Evolutionary conservation across 1,139 yeast species (phyloP).

Genomic region (Suhomyces yuchorum): DNA sequence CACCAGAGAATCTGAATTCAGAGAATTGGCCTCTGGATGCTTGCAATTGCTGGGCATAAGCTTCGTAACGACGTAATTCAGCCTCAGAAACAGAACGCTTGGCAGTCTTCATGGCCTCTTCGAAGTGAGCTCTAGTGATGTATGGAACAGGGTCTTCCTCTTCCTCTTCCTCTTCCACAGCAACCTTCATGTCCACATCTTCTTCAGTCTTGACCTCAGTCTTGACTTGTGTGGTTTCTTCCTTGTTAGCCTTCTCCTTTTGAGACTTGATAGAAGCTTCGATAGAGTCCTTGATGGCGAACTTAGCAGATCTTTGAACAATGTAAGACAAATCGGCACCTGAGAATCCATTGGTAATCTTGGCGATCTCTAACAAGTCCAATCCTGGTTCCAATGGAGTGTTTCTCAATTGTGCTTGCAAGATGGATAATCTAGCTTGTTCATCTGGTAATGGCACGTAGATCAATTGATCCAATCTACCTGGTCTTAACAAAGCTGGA

Average conservation of each 20-base stretch:
- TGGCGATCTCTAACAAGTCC: constrained; percentile 84
- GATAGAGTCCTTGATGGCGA: constrained; percentile 96
- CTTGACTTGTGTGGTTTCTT: constrained; percentile 18
- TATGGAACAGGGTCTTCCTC: constrained; percentile 93
- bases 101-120: constrained; percentile 99
- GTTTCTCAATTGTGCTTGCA: constrained; percentile 95
- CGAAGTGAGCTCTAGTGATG: constrained; percentile 90
- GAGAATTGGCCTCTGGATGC: constrained; percentile 92
- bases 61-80: constrained; percentile 97
- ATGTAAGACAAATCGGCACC: constrained; percentile 99
- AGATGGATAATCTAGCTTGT: constrained; percentile 86
- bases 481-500: constrained; percentile 98
- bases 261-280: constrained; percentile 69
- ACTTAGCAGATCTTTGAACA: constrained; percentile 97
- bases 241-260: constrained; percentile 51
- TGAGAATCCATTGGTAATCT: constrained; percentile 92
- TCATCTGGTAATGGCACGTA: constrained; percentile 98
- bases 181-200: constrained; percentile 64
- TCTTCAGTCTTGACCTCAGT: constrained; percentile 45
- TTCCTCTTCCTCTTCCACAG: constrained; percentile 46
- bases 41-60: constrained; percentile 95
- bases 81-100: constrained; percentile 96
- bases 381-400: constrained; percentile 98
- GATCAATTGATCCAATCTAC: constrained; percentile 97
- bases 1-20: constrained; percentile 69